phyloP scores from a whole-genome alignment of 2,329 filamentous ascomycete genomes.

The Pochonia chlamydosporia region DNA sequence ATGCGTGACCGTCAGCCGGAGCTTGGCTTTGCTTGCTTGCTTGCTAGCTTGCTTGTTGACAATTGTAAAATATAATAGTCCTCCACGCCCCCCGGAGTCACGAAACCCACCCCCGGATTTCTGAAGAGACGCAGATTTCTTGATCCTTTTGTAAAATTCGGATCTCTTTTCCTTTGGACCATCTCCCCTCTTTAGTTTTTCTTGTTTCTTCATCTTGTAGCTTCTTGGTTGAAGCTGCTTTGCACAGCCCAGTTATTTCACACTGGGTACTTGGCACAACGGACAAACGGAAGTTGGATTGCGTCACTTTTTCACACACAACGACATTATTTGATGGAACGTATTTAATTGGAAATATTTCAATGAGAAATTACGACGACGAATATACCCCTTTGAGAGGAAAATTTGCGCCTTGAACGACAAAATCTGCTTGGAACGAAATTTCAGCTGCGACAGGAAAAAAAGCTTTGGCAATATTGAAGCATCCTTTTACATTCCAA shows the following conservation, averaged over 20 bases:
- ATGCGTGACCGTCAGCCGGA: no score
- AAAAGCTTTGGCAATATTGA: no score
- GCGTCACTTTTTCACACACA: neutral
- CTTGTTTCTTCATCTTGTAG: neutral
- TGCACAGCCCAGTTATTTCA: no score
- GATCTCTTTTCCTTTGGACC: neutral
- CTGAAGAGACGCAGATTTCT: no score
- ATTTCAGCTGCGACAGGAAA: neutral
- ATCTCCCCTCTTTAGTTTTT: neutral
- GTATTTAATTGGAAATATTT: neutral
- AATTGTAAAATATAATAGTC: constrained; percentile 7
- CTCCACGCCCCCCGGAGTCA: constrained; percentile 6
- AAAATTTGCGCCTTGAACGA: neutral
- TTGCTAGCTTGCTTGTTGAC: neutral
- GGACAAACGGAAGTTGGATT: constrained; percentile 1
- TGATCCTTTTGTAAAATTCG: neutral
- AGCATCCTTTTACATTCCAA: no score
- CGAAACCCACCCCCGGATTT: constrained; percentile 11
- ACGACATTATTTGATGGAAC: neutral
- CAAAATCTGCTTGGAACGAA: no score
- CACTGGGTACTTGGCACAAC: neutral
- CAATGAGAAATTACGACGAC: constrained; percentile 5
- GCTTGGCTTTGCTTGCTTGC: constrained; percentile 1
- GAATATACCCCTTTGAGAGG: constrained; percentile 2
- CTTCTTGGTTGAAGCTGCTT: neutral